Evolutionary conservation across 345 rosid species (phyloP).

Genomic region (Acer yangbiense): DNA sequence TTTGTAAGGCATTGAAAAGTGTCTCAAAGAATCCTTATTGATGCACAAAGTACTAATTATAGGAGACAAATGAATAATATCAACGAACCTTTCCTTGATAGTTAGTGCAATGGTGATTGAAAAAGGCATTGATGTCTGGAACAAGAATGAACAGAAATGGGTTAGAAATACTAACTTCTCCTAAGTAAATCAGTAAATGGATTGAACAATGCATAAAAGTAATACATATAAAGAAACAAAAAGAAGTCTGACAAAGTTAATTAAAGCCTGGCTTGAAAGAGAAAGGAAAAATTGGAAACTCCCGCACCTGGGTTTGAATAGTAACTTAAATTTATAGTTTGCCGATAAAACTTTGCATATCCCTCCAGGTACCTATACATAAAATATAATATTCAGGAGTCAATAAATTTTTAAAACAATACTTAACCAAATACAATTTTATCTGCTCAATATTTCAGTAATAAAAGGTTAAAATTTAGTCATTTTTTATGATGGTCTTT

Average conservation of each 20-base stretch:
- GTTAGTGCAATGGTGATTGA: constrained; percentile 66
- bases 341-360: constrained; percentile 71
- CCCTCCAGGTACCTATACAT: constrained; percentile 84
- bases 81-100: constrained; percentile 79
- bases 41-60: constrained; percentile 4
- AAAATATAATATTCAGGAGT: constrained; percentile 1
- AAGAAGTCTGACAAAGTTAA: neutral
- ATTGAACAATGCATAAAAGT: neutral
- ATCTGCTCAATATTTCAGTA: neutral
- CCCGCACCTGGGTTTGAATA: constrained; percentile 76
- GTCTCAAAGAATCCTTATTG: neutral
- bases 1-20: neutral
- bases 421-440: neutral
- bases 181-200: neutral
- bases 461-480: neutral
- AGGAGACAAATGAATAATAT: constrained; percentile 10
- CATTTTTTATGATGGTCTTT: neutral
- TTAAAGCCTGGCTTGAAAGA: constrained; percentile 2
- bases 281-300: constrained; percentile 10
- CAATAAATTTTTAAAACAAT: constrained; percentile 13
- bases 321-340: constrained; percentile 73
- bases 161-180: constrained; percentile 12
- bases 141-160: constrained; percentile 15
- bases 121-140: constrained; percentile 82
- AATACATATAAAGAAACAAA: neutral